Conservation (phyloP, 192 early-diverging fungal genomes). For the Linnemannia schmuckeri region DNA sequence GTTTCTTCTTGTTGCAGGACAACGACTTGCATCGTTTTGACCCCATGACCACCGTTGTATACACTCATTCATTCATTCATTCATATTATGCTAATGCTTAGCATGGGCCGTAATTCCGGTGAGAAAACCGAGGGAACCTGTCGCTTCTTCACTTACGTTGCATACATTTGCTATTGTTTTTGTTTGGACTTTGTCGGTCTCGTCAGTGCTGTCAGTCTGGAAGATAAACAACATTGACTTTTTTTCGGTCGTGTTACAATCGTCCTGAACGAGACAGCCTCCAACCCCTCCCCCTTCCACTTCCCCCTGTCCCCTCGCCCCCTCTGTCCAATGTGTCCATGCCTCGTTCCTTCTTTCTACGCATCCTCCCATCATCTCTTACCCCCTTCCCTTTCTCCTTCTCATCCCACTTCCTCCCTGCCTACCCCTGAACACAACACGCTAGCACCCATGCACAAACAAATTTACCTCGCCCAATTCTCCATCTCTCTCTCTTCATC, state of each 20-base stretch:
- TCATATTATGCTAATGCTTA: background rate
- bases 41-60: background rate
- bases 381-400: background rate
- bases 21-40: background rate
- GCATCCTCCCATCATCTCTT: background rate
- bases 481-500: background rate
- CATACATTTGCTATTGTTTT: no score
- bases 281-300: no score
- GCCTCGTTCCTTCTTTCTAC: background rate
- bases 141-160: no score
- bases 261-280: background rate
- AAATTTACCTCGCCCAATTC: background rate
- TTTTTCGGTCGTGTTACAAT: background rate
- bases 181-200: no score
- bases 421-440: background rate
- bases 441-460: background rate
- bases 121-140: no score
- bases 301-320: background rate
- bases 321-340: no score
- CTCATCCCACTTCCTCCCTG: background rate
- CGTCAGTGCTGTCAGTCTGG: background rate
- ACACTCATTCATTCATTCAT: background rate
- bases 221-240: background rate
- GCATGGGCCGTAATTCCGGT: background rate
- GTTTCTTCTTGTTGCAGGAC: background rate